A percentile compares a stretch with the other conserved stretches of the same genome.
phyloP scores from a whole-genome alignment of 2,329 filamentous ascomycete genomes.

The Colletotrichum echinochloae region DNA sequence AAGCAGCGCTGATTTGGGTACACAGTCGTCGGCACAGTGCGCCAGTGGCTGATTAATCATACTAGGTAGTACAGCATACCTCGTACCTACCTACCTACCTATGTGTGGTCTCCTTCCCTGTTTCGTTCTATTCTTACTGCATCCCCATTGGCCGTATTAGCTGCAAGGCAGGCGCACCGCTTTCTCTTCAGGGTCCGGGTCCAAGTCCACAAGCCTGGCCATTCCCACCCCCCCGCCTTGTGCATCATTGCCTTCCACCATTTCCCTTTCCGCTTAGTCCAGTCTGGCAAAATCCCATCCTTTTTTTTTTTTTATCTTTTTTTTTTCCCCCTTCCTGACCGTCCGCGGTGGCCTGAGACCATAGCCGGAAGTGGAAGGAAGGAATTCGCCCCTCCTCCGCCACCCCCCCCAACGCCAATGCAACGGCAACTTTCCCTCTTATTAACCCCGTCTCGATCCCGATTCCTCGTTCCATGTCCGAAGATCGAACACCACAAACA shows the following conservation, averaged over 20 bases:
- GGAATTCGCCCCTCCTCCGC: background rate
- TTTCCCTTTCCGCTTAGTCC: constrained; percentile 1
- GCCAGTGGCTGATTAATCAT: too few species aligned
- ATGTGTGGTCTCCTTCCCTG: background rate
- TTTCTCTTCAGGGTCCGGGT: constrained; percentile 38
- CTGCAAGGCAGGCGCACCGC: background rate
- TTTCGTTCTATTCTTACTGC: background rate
- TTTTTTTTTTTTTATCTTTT: background rate
- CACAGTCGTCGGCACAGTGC: background rate
- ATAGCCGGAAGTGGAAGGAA: background rate
- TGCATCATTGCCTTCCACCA: constrained; percentile 4
- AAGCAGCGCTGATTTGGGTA: too few species aligned
- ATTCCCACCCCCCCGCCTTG: background rate
- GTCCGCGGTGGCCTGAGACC: background rate
- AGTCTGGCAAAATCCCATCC: constrained; percentile 6
- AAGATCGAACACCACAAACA: constrained; percentile 22
- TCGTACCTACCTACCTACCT: too few species aligned
- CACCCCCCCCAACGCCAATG: background rate
- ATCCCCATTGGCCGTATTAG: background rate
- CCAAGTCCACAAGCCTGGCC: background rate
- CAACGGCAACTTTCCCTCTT: constrained; percentile 9
- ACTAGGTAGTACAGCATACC: too few species aligned
- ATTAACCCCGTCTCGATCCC: constrained; percentile 28
- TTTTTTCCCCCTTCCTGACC: too few species aligned
- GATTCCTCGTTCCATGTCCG: constrained; percentile 22